Evolutionary conservation across 2,329 filamentous ascomycete species (phyloP), one percentile per base, ranked within the genome.

Genomic region (Lasiodiplodia gonubiensis): DNA sequence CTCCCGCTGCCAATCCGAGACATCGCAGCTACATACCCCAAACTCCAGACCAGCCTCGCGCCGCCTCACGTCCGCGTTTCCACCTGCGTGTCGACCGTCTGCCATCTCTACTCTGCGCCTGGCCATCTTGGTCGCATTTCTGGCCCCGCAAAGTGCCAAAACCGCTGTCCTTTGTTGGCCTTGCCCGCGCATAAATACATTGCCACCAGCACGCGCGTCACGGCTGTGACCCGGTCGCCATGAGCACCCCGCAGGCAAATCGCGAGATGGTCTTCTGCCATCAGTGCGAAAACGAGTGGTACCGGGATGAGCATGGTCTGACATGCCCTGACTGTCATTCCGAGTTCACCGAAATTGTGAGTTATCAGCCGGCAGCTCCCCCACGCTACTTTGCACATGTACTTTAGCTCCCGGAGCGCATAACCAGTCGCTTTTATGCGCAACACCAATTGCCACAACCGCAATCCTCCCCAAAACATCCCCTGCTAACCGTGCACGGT

Each of bases 291-390:
- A 81, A 91, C 70, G 90, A 97, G 77, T 98, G 93, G 93, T 92
- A 90, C 74, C 84, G 88, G 68, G 87, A 92, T 68, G 86, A 91
- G 70, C 84, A 86, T 71, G 89, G 86, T 30, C 80, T 97, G 70
- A 82, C 81, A 18, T 99, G 95, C 76, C 93, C 93, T 18, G 79
- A 82, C n/a, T 99, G 95, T 76, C 77, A 85, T 4, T 88, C 89
- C 46, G 92, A 97, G 23, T 89, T 92, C 71, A 92, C 89, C 18
- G 94, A 99, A 81, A 93, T 98, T 73, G 94, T 97, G 83, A 75
- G 90, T 84, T 67, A 21, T 30, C 60, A 37, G 35, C 52, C 21
- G 51, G 57, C 68, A 46, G 59, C 66, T 67, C 23, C 57, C 57
- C 39, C 39, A 12, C 23, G 30, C 61, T 49, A 21, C 27, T 59